A percentile compares a stretch with the other conserved stretches of the same genome.
phyloP scores from a whole-genome alignment of 192 early-diverging fungal species.

The Coemansia sp. region DNA sequence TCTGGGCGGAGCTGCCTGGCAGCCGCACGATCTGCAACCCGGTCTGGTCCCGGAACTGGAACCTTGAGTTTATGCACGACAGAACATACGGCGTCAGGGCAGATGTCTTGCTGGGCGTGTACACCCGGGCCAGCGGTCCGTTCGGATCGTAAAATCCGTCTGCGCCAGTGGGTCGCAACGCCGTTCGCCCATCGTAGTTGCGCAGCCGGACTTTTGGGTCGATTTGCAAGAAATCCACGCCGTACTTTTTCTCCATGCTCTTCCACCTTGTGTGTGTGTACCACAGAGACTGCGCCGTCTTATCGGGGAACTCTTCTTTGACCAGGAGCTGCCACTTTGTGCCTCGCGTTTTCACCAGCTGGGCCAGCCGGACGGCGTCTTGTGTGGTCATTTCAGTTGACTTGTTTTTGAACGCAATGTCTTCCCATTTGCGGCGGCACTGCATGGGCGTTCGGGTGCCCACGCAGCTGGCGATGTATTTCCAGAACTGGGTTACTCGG shows the following conservation, averaged over 20 bases:
- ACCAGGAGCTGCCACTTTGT: conserved; percentile 21
- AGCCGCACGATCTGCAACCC: not conserved
- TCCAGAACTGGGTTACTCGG: conserved; percentile 20
- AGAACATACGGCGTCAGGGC: conserved; percentile 34
- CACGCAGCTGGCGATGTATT: conserved; percentile 29
- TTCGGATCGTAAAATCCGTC: conserved; percentile 35
- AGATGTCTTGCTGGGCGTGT: not conserved
- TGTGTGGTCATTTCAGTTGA: conserved; percentile 3
- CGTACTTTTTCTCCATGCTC: conserved; percentile 13
- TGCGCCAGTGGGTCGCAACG: conserved; percentile 35
- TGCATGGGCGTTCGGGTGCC: conserved; percentile 39
- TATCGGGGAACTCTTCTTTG: conserved; percentile 17
- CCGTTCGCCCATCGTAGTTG: conserved; percentile 22
- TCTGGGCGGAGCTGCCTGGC: not conserved
- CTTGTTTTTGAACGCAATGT: not conserved
- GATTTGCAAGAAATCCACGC: conserved; percentile 18
- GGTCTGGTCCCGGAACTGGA: not conserved
- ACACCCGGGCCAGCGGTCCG: conserved; percentile 16
- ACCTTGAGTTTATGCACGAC: conserved; percentile 8
- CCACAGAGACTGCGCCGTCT: not conserved
- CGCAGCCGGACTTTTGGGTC: conserved; percentile 32
- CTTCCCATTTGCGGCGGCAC: conserved; percentile 26
- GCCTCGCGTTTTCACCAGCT: conserved; percentile 25
- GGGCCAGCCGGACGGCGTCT: conserved; percentile 15
- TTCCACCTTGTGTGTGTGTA: conserved; percentile 21